phyloP scores from a whole-genome alignment of 106 monocot genomes.

The Acorus calamus region DNA sequence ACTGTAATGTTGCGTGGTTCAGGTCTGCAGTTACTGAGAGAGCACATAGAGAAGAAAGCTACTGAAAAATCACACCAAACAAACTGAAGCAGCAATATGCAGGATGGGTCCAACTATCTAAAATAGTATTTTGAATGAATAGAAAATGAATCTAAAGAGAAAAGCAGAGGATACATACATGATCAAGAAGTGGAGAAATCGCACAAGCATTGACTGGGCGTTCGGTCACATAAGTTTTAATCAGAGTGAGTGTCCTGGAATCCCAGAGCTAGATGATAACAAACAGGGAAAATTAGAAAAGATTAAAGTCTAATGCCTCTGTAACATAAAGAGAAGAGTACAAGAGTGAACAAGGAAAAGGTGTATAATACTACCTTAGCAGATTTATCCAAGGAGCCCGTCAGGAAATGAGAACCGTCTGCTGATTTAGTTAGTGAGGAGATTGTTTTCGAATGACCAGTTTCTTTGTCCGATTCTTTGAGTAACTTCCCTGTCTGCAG shows the following conservation, averaged over 20 bases:
- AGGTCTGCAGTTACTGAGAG: too few species aligned
- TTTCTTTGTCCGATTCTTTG: conserved; percentile 78
- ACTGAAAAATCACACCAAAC: too few species aligned
- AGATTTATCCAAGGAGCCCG: conserved; percentile 90
- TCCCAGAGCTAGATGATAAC: conserved; percentile 72
- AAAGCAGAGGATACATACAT: conserved; percentile 29
- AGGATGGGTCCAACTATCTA: too few species aligned
- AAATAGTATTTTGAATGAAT: too few species aligned
- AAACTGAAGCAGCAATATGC: too few species aligned
- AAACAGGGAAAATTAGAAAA: neutral
- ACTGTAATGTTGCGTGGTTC: too few species aligned
- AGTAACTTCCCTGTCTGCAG: conserved; percentile 72
- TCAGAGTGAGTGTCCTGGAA: conserved; percentile 63
- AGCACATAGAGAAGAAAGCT: too few species aligned
- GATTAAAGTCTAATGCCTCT: neutral
- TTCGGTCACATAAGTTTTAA: conserved; percentile 78
- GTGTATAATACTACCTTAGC: conserved; percentile 43
- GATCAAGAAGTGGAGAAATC: conserved; percentile 92
- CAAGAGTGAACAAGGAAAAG: neutral
- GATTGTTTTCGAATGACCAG: conserved; percentile 69
- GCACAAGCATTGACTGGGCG: conserved; percentile 85
- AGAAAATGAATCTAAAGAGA: too few species aligned
- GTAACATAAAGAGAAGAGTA: neutral
- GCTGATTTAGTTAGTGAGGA: conserved; percentile 69
- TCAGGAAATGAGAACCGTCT: conserved; percentile 83